Evolutionary conservation across 2,329 filamentous ascomycete species (phyloP), one percentile per base, ranked within the genome.

Genomic region (Trichoderma sp.): DNA sequence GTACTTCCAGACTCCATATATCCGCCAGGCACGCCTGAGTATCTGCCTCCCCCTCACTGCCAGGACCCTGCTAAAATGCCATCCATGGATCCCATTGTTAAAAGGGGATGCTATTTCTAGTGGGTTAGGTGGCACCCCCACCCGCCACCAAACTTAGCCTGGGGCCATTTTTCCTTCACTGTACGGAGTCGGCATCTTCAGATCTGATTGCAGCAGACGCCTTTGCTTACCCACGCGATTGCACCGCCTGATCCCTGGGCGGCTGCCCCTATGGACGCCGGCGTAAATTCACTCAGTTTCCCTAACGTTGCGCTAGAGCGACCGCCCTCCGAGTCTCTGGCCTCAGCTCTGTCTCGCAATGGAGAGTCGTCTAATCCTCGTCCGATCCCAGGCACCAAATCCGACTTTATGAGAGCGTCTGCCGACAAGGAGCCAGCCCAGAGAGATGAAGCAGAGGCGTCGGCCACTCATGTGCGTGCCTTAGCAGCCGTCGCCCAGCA

Each of bases 361-460:
- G 64, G 40, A 57, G 55, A 59, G 24, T 35, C 55, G 8, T 59
- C 64, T n/a, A 49, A 59, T 29, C 40, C 35, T 27, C 35, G 37
- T 29, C 40, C 27, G 33, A 87, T 88, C 70, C 83, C 94, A 55
- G 81, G 95, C 35, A 90, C 90, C 52, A 88, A 86, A 72, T 83
- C 52, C 47, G 35, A 57, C 63, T 93, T 94, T 77, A 81, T 94
- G 72, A 87, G 89, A 68, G 73, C 78, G 52, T 74, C 78, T 0
- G 72, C 76, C 40, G 81, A 81, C 67, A 72, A 73, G 62, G 74
- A 74, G 62, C 69, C 73, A 64, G 74, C 67, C 67, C 75, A 69
- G 52, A 72, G 75, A 11, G 74, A 79, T 72, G 80, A 80, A 71
- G 80, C 73, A 74, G 69, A 71, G 11, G 52, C 55, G 21, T 47